Base-by-base conservation (phyloP, 1,284 basidiomycete species). In the Exsudoporus floridanus region DNA sequence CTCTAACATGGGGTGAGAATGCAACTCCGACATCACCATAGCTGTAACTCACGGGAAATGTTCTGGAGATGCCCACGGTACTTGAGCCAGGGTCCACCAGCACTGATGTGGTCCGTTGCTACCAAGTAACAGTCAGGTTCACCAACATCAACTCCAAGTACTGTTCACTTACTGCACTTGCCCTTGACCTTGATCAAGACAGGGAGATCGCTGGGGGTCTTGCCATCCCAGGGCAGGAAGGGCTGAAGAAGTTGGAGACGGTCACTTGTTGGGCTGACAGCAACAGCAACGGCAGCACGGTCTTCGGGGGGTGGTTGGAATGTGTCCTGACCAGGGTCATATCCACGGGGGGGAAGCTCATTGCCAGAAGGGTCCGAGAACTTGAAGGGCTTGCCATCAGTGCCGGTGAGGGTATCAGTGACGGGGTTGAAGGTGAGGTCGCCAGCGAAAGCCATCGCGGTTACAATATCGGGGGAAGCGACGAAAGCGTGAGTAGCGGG, bases 51-150 rank as follows among this genome's bases (percentile, higher is more conserved):
- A 87, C 86, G 92, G 34, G 94, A 97, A 73, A 98, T 99, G 84
- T 99, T 98, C 75, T 97, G 84, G 67, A 99, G 86, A 76, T 98
- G 96, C 61, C 96, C 96, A 80, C 96, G 92, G 83, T 95, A 98
- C 79, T 98, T 98, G 77, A 98, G 84, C 96, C 96, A 99, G 41
- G 96, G 96, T 54, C 96, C 96, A 80, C 94, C 96, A 72, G 94
- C 93, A 57, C 88, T 92, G 72, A 97, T 92, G 72, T 92, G 88
- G 70, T 93, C 90, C 59, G 90, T 91, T 36, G 90, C 82, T 84
- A 23, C 41, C 39, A 42, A 31, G 36, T 35, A 10, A 56, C 18
- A 27, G 31, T 51, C 19, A 42, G 27, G 27, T 27, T 12, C n/a
- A 27, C 30, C n/a, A 18, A 46, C 12, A 39, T 27, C 41, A 44